Percentiles rank a stretch among this genome's conserved stretches.
Evolutionary conservation across 495 filamentous ascomycete genomes (phyloP).

Genomic region (Pyrenopolyporus hunteri): DNA sequence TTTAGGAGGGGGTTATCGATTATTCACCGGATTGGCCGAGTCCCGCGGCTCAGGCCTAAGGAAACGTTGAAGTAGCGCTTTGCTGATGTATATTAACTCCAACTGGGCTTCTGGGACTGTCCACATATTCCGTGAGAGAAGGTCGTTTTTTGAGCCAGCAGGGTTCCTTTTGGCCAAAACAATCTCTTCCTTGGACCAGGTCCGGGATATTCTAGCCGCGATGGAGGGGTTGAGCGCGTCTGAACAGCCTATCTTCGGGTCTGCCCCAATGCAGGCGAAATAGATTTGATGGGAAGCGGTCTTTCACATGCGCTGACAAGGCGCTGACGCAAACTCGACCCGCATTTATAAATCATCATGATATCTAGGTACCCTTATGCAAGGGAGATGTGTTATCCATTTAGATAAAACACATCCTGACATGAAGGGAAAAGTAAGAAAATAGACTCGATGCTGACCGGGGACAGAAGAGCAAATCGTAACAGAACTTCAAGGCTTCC

Average conservation of each 20-base stretch:
- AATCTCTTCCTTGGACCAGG: not conserved
- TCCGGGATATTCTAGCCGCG: conserved; percentile 27
- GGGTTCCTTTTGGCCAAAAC: not conserved
- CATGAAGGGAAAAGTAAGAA: not conserved
- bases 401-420: conserved; percentile 6
- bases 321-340: conserved; percentile 19
- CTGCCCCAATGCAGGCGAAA: conserved; percentile 5
- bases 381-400: conserved; percentile 2
- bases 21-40: too few species aligned
- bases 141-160: conserved; percentile 15
- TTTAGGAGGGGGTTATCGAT: too few species aligned
- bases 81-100: too few species aligned
- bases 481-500: conserved; percentile 6
- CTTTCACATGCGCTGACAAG: conserved; percentile 27
- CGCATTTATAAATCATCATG: conserved; percentile 22
- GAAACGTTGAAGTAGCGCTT: too few species aligned
- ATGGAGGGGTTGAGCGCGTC: conserved; percentile 1
- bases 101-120: too few species aligned
- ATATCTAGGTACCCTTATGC: not conserved
- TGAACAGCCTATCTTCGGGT: conserved; percentile 1
- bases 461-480: conserved; percentile 3
- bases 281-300: conserved; percentile 8
- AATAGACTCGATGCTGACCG: not conserved
- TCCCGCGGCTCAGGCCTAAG: too few species aligned
- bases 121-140: not conserved